Evolutionary conservation across 164 flowering plant species (phyloP), one percentile per base, ranked within the genome.

Genomic region (Tinospora cordifolia): DNA sequence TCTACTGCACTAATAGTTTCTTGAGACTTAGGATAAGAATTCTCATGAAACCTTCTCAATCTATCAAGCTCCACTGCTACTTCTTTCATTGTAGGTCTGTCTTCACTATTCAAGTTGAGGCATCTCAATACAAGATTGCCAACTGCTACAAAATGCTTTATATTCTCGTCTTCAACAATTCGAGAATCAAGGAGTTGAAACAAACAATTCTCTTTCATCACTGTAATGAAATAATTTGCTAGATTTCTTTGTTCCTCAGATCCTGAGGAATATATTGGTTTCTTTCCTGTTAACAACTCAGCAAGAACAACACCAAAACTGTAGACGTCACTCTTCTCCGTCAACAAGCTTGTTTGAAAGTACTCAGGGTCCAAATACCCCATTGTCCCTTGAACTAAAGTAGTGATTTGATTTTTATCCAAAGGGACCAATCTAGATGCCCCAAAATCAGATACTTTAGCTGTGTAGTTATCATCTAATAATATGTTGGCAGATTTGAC

Each of bases 371-470:
- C 80, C 49, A 79, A 64, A 24, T 76, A 76, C 13, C 80, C 84
- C 27, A 71, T 47, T 0, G 78, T 76, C 22, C 81, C 80, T 30
- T 79, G 79, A 0, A 81, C 83, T 41, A 73, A 44, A n/a, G 83
- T 81, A 1, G 72, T 19, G 21, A 78, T 62, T 26, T 68, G 65
- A 13, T 74, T 62, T 54, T 77, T 72, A 39, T 77, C 84, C 34
- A 70, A 7, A 13, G 76, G 62, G 11, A 77, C 69, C 34, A 79
- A 64, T 62, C 80, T 80, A 7, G 85, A 79, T 21, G 75, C 78
- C 12, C 82, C 85, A 60, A 81, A 83, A 60, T 83, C 82, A 0
- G 80, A 54, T 46, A 83, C 75, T 47, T 83, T 83, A 0, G 83
- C 77, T 0, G 77, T 76, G 65, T 71, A 78, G 6, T 68, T 68